Evolutionary conservation across 352 stramenopile genomes (phyloP).

Genomic region (Globisporangium echinulatum): DNA sequence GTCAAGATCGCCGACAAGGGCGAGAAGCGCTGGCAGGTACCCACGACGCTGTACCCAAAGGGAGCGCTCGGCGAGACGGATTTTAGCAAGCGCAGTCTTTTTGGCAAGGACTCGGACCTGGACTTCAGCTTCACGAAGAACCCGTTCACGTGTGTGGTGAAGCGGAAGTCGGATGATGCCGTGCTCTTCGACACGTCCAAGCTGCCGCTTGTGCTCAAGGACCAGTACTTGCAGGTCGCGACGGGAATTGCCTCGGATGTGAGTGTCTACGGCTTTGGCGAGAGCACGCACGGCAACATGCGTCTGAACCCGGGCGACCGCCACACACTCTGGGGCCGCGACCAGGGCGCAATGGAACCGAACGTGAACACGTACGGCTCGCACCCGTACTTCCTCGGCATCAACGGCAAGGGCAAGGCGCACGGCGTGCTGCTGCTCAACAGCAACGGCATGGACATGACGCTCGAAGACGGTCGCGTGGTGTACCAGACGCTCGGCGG

Average conservation of each 20-base stretch:
- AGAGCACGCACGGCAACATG: conserved; percentile 32
- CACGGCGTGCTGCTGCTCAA: conserved; percentile 51
- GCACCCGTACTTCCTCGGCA: conserved; percentile 42
- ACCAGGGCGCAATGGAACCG: conserved; percentile 25
- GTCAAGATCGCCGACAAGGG: conserved; percentile 23
- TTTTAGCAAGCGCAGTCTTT: conserved; percentile 8
- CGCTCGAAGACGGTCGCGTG: conserved; percentile 23
- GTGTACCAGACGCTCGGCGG: conserved; percentile 47
- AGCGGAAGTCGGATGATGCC: conserved; percentile 23
- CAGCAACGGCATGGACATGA: conserved; percentile 59
- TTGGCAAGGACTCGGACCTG: conserved; percentile 13
- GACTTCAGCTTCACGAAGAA: conserved; percentile 28
- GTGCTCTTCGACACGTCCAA: conserved; percentile 47
- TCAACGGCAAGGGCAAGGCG: conserved; percentile 26
- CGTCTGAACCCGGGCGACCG: conserved; percentile 27
- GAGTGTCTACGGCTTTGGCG: conserved; percentile 40
- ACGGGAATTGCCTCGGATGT: conserved; percentile 18
- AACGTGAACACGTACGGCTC: conserved; percentile 49
- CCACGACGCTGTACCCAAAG: conserved; percentile 9
- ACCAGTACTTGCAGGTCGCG: conserved; percentile 59
- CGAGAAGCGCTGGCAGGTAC: conserved; percentile 18
- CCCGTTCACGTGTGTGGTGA: conserved; percentile 32
- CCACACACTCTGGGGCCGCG: conserved; percentile 38
- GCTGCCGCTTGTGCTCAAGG: conserved; percentile 25
- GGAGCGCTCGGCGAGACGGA: conserved; percentile 2